Conservation (phyloP, 2,329 filamentous ascomycete genomes). For the Trichophyton mentagrophytes region DNA sequence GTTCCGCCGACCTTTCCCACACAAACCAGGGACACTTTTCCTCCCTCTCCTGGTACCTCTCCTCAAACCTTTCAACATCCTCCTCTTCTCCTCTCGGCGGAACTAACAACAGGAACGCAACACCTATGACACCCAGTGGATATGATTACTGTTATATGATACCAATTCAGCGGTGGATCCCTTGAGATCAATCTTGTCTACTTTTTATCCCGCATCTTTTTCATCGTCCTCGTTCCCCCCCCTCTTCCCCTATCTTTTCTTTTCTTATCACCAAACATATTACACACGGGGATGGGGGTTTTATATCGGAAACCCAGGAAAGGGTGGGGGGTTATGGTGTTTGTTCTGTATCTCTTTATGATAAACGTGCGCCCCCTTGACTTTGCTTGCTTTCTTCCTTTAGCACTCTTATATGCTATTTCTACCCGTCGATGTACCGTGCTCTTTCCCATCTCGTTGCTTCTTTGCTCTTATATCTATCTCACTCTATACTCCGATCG, state of each 20-base stretch:
- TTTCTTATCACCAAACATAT: neutral
- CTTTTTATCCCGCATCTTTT: neutral
- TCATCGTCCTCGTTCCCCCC: neutral
- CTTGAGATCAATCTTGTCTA: neutral
- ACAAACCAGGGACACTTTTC: too few relatives aligned
- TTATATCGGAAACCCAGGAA: slow-evolving; percentile 6
- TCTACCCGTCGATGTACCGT: neutral
- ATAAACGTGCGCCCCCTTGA: slow-evolving; percentile 1
- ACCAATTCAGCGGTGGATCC: neutral
- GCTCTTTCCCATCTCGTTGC: neutral
- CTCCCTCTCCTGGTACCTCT: too few relatives aligned
- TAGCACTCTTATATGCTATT: neutral
- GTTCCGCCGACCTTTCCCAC: neutral
- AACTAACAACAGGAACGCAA: neutral
- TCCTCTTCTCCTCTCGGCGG: neutral
- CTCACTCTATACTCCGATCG: neutral
- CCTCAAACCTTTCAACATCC: neutral
- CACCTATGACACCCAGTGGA: neutral
- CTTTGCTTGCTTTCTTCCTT: neutral
- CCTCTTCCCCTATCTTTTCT: neutral
- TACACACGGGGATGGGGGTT: neutral
- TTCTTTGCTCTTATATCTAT: neutral
- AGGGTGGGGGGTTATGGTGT: slow-evolving; percentile 4
- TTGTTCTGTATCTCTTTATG: slow-evolving; percentile 6
- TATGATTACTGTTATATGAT: slow-evolving; percentile 1